A percentile compares a stretch with the other conserved stretches of the same genome.
Conservation (phyloP, 2,329 filamentous ascomycete species). For the Fusarium burgessii region DNA sequence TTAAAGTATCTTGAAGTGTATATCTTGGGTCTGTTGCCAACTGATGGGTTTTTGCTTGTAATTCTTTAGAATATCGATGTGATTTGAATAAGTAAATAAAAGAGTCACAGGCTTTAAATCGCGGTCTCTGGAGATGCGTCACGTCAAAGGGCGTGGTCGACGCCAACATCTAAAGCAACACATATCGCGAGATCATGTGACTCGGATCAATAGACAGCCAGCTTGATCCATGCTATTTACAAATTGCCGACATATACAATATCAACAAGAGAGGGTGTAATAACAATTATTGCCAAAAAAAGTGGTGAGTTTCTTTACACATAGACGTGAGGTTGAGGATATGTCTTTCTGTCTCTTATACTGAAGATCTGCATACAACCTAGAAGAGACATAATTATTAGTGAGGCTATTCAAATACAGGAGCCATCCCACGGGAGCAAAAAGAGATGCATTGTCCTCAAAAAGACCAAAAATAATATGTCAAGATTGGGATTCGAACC, state of each 20-base stretch:
- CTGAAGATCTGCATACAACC: background rate
- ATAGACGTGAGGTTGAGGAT: background rate
- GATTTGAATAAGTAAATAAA: background rate
- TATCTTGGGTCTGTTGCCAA: background rate
- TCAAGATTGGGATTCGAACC: constrained; percentile 1
- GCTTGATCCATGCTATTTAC: background rate
- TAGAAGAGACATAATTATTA: background rate
- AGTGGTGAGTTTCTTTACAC: no score
- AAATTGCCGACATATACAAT: background rate
- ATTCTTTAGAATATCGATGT: background rate
- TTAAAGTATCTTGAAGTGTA: background rate
- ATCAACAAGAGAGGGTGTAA: background rate
- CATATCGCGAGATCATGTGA: constrained; percentile 48
- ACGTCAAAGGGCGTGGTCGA: constrained; percentile 39
- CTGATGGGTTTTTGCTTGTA: background rate
- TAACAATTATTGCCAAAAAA: background rate
- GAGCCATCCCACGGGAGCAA: no score
- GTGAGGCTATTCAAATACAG: background rate
- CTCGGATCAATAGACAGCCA: background rate
- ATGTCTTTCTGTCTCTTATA: background rate
- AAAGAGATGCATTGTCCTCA: background rate
- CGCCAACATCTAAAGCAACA: constrained; percentile 48
- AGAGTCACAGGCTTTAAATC: constrained; percentile 8
- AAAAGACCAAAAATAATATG: background rate
- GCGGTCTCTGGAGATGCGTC: constrained; percentile 12